A percentile compares a stretch with the other conserved stretches of the same genome.
phyloP scores from a whole-genome alignment of 768 basidiomycete genomes.

The Tylopilus vinaceipallidus region DNA sequence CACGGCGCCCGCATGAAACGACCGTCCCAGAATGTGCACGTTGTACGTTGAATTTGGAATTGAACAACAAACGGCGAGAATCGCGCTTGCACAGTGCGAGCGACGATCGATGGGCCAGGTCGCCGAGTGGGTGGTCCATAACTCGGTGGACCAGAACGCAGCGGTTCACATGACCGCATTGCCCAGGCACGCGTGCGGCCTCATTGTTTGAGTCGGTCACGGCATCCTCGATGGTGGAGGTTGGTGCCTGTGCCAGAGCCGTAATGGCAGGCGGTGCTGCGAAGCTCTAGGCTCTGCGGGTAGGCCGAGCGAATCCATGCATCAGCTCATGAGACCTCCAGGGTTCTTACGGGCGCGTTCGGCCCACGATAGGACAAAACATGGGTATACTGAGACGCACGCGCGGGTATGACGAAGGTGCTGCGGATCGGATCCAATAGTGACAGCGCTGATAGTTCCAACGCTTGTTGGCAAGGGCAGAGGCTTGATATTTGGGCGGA shows the following conservation, averaged over 20 bases:
- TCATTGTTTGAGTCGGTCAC: conserved; percentile 6
- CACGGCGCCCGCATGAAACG: conserved; percentile 14
- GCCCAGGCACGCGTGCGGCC: conserved; percentile 9
- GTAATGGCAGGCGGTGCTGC: conserved; percentile 7
- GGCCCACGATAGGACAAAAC: neutral
- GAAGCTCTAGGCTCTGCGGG: neutral
- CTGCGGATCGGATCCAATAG: neutral
- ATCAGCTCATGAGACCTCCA: neutral
- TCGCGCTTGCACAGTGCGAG: neutral
- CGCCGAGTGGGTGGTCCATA: neutral
- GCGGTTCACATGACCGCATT: conserved; percentile 7
- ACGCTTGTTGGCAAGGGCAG: neutral
- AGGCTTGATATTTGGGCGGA: neutral
- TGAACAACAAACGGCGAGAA: neutral
- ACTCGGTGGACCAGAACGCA: neutral
- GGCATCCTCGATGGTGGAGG: conserved; percentile 8
- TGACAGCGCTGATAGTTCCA: neutral
- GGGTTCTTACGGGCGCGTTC: neutral
- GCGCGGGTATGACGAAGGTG: neutral
- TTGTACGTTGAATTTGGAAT: conserved; percentile 10
- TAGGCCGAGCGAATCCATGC: neutral
- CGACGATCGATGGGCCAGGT: neutral
- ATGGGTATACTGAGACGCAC: too few species aligned
- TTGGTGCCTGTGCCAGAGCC: conserved; percentile 11
- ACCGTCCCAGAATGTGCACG: neutral